Conservation (phyloP, 73 alveolate genomes). For the Urostyla sp. region DNA sequence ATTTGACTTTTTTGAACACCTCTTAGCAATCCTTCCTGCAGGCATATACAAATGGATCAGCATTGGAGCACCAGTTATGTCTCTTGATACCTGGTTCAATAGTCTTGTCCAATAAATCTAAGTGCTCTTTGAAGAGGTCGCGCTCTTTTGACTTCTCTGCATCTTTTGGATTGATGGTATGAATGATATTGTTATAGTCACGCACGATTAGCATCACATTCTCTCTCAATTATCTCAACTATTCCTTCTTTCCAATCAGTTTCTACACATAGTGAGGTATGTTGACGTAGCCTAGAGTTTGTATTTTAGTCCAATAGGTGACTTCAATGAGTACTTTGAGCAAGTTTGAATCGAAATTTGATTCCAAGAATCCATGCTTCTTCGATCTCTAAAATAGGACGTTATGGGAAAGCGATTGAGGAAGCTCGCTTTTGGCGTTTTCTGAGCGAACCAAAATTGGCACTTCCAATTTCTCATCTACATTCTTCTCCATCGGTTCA, state of each 20-base stretch:
- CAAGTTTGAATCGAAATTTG: slow-evolving; percentile 84
- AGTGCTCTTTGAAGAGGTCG: slow-evolving; percentile 83
- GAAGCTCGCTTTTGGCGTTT: slow-evolving; percentile 45
- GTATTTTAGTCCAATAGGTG: slow-evolving; percentile 85
- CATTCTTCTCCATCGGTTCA: slow-evolving; percentile 67
- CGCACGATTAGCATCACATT: slow-evolving; percentile 91
- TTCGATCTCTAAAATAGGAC: slow-evolving; percentile 60
- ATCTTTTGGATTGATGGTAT: slow-evolving; percentile 76
- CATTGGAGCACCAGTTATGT: slow-evolving; percentile 83
- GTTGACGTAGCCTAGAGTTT: slow-evolving; percentile 82
- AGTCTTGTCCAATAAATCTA: slow-evolving; percentile 73
- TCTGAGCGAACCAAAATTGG: slow-evolving; percentile 66
- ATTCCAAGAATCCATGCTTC: slow-evolving; percentile 73
- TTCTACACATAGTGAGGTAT: slow-evolving; percentile 50
- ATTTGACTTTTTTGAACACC: slow-evolving; percentile 82
- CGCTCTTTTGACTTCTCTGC: slow-evolving; percentile 79
- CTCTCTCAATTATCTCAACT: slow-evolving; percentile 86
- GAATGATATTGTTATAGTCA: slow-evolving; percentile 88
- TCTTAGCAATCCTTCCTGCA: slow-evolving; percentile 88
- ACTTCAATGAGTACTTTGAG: slow-evolving; percentile 82
- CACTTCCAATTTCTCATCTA: slow-evolving; percentile 66
- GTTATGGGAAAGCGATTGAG: slow-evolving; percentile 29
- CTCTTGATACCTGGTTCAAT: slow-evolving; percentile 82
- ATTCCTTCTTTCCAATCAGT: slow-evolving; percentile 70
- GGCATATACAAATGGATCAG: slow-evolving; percentile 80